These are phyloP conservation scores for Flaveria linearis DNA, from an alignment of 129 eudicot species.

Conservation along the genomic window DNA sequence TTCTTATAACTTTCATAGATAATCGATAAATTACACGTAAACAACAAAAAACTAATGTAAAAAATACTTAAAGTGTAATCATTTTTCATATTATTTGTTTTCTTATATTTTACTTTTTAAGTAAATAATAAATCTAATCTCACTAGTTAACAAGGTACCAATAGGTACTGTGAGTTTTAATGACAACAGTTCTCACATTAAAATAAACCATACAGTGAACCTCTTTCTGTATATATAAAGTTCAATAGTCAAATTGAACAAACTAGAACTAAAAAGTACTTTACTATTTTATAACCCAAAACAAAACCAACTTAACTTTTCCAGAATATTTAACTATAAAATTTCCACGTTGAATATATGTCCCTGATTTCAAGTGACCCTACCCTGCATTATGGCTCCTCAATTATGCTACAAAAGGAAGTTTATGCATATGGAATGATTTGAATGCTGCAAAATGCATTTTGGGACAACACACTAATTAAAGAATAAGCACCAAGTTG, in stretches of 20 bases:
- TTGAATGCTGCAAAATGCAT: conserved; percentile 10
- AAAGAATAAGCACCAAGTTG: conserved; percentile 24
- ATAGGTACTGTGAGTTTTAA: too few relatives aligned
- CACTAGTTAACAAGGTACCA: too few relatives aligned
- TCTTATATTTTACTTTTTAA: too few relatives aligned
- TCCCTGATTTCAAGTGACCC: neutral
- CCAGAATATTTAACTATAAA: neutral
- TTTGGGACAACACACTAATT: neutral
- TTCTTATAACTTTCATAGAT: too few relatives aligned
- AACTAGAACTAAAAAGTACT: neutral
- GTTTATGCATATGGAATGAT: conserved; percentile 15
- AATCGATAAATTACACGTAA: too few relatives aligned
- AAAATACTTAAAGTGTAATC: too few relatives aligned
- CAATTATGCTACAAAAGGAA: neutral
- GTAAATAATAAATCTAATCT: too few relatives aligned
- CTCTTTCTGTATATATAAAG: neutral
- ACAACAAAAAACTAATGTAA: too few relatives aligned
- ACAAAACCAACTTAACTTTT: neutral
- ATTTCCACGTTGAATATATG: neutral
- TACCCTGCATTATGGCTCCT: neutral
- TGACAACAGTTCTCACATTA: neutral
- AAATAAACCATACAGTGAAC: neutral
- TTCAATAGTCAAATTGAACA: neutral
- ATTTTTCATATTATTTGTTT: too few relatives aligned
- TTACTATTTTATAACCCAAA: neutral